These are phyloP conservation scores for Podila verticillata DNA, from an alignment of 192 early-diverging fungal species.

Conservation along the genomic window DNA sequence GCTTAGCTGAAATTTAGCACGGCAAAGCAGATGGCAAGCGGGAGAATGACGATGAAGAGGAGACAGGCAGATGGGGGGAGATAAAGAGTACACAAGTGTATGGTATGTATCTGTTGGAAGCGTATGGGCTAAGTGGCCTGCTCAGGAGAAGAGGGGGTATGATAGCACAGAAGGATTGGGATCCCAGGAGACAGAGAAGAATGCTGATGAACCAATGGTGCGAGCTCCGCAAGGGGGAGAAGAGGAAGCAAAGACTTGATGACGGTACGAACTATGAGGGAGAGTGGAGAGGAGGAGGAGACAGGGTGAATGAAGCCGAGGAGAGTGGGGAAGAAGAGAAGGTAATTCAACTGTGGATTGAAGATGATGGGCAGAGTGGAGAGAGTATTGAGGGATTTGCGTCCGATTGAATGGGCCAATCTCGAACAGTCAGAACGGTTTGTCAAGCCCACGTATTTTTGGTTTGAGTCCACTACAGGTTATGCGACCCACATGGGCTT, in stretches of 20 bases:
- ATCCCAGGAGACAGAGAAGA: too few species aligned
- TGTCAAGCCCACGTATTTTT: neutral
- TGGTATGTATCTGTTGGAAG: neutral
- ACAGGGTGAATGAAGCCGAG: neutral
- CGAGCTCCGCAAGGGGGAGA: neutral
- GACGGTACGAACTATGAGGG: neutral
- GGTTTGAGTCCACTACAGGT: too few species aligned
- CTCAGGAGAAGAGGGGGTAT: too few species aligned
- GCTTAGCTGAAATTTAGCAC: neutral
- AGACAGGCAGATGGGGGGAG: constrained; percentile 3
- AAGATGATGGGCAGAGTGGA: neutral
- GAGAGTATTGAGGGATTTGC: neutral
- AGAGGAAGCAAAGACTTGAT: neutral
- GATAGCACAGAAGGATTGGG: too few species aligned
- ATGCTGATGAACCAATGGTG: neutral
- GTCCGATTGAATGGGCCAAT: neutral
- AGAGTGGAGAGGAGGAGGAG: neutral
- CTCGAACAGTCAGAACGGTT: too few species aligned
- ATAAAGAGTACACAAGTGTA: neutral
- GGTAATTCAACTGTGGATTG: neutral
- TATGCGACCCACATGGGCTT: too few species aligned
- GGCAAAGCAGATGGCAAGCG: neutral
- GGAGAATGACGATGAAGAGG: neutral
- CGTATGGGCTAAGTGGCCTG: too few species aligned
- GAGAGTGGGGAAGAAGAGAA: neutral